Evolutionary conservation across 495 filamentous ascomycete species (phyloP).

Genomic region (Trichoderma orchidacearum): DNA sequence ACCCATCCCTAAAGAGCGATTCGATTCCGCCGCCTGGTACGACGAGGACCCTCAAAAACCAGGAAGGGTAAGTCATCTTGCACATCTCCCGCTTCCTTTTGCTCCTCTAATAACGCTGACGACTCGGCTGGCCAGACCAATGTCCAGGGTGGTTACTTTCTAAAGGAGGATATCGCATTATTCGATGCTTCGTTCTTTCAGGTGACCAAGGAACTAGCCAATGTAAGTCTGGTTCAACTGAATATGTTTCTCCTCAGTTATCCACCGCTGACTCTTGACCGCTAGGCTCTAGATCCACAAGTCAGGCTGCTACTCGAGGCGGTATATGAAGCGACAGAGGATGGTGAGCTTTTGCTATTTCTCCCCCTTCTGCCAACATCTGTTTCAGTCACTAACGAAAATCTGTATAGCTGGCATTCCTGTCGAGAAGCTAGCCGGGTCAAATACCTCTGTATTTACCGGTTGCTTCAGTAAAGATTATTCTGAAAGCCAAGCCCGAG

Average conservation of each 20-base stretch:
- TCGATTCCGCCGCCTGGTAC: constrained; percentile 50
- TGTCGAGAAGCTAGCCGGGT: constrained; percentile 58
- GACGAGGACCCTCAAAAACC: constrained; percentile 64
- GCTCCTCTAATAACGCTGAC: too few species aligned
- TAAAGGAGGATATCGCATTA: constrained; percentile 52
- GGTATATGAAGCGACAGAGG: constrained; percentile 18
- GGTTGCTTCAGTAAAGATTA: constrained; percentile 64
- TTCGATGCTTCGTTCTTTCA: constrained; percentile 85
- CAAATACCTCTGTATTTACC: constrained; percentile 71
- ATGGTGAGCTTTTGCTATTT: too few species aligned
- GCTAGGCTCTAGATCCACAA: constrained; percentile 23
- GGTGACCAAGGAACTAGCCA: constrained; percentile 55
- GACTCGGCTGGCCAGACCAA: too few species aligned
- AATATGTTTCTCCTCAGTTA: too few species aligned
- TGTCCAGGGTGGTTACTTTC: constrained; percentile 69
- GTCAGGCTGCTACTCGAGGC: constrained; percentile 21
- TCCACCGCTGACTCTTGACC: too few species aligned
- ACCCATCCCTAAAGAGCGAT: constrained; percentile 56
- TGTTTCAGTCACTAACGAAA: constrained; percentile 28
- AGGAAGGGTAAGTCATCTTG: too few species aligned
- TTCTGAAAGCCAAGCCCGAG: constrained; percentile 19
- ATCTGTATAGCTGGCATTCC: constrained; percentile 39
- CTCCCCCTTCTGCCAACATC: constrained; percentile 25
- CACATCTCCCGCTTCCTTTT: too few species aligned
- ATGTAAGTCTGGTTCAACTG: too few species aligned